A percentile compares a stretch with the other conserved stretches of the same genome.
Conservation (phyloP, 2,329 filamentous ascomycete species). For the Rachicladosporium sp. region DNA sequence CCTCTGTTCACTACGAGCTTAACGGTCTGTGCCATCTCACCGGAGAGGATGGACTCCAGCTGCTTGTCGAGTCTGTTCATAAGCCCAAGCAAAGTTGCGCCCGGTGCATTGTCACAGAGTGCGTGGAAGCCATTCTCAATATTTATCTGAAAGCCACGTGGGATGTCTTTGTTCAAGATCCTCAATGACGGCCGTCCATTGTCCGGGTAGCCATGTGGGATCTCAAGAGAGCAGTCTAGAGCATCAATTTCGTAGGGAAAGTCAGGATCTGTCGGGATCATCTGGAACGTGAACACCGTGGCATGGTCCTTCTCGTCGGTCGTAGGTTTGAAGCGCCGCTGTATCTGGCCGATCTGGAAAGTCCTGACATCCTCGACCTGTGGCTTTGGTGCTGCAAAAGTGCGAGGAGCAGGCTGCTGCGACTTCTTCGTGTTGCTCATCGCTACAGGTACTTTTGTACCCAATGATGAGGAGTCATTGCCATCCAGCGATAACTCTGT, state of each 20-base stretch:
- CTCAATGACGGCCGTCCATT: conserved; percentile 43
- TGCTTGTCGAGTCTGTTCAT: conserved; percentile 61
- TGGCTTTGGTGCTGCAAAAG: conserved; percentile 36
- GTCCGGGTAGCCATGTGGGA: conserved; percentile 55
- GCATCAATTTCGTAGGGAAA: conserved; percentile 66
- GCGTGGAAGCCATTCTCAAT: conserved; percentile 62
- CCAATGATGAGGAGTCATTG: conserved; percentile 4
- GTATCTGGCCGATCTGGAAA: conserved; percentile 64
- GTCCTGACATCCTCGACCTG: conserved; percentile 56
- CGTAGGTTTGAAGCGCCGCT: conserved; percentile 48
- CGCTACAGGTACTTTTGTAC: conserved; percentile 3
- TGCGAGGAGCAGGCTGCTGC: conserved; percentile 23
- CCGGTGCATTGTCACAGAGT: conserved; percentile 44
- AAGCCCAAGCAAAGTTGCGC: conserved; percentile 50
- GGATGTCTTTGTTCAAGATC: conserved; percentile 58
- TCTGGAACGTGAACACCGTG: conserved; percentile 49
- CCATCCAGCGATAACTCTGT: conserved; percentile 33
- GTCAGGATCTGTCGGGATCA: conserved; percentile 67
- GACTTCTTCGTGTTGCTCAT: conserved; percentile 15
- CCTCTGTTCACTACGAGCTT: conserved; percentile 49
- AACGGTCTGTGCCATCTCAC: conserved; percentile 59
- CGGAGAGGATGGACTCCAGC: conserved; percentile 56
- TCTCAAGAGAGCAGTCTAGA: conserved; percentile 53
- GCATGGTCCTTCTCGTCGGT: conserved; percentile 36
- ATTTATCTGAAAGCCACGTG: conserved; percentile 61